These are phyloP conservation scores for Tricholomella constricta DNA, from an alignment of 768 basidiomycete species.

Conservation along the genomic window DNA sequence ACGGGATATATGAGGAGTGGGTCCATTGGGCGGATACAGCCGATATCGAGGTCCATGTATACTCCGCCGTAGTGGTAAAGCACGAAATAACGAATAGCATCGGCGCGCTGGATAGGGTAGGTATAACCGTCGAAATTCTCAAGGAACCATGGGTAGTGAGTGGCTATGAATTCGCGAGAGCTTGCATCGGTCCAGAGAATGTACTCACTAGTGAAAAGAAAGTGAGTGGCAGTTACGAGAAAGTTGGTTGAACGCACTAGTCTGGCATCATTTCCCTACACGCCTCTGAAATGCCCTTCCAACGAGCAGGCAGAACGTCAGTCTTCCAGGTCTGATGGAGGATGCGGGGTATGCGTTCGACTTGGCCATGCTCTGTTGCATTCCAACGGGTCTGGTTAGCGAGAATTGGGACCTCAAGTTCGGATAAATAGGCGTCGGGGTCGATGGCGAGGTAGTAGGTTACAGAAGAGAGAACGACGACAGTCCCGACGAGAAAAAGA, in stretches of 20 bases:
- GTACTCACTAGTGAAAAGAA: constrained; percentile 68
- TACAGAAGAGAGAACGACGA: constrained; percentile 88
- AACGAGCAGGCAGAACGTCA: constrained; percentile 77
- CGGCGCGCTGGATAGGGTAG: constrained; percentile 93
- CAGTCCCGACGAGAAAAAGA: constrained; percentile 83
- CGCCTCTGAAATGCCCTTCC: constrained; percentile 77
- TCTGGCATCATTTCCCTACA: constrained; percentile 94
- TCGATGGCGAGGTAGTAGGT: constrained; percentile 88
- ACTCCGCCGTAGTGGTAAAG: constrained; percentile 94
- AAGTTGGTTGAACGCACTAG: constrained; percentile 66
- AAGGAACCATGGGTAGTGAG: constrained; percentile 90
- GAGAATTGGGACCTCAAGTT: constrained; percentile 67
- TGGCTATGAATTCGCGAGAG: constrained; percentile 87
- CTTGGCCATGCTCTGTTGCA: constrained; percentile 56
- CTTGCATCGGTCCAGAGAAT: constrained; percentile 95
- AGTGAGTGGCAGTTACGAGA: constrained; percentile 10
- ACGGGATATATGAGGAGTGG: constrained; percentile 84
- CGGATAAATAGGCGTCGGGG: constrained; percentile 74
- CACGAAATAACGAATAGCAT: constrained; percentile 97
- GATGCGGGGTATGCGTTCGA: constrained; percentile 86
- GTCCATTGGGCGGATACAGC: constrained; percentile 85
- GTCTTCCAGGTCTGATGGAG: constrained; percentile 99
- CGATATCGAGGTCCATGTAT: constrained; percentile 96
- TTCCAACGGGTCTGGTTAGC: constrained; percentile 63
- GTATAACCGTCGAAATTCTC: constrained; percentile 91